Conservation (phyloP, 2,329 filamentous ascomycete species). For the Graphilbum fragrans region DNA sequence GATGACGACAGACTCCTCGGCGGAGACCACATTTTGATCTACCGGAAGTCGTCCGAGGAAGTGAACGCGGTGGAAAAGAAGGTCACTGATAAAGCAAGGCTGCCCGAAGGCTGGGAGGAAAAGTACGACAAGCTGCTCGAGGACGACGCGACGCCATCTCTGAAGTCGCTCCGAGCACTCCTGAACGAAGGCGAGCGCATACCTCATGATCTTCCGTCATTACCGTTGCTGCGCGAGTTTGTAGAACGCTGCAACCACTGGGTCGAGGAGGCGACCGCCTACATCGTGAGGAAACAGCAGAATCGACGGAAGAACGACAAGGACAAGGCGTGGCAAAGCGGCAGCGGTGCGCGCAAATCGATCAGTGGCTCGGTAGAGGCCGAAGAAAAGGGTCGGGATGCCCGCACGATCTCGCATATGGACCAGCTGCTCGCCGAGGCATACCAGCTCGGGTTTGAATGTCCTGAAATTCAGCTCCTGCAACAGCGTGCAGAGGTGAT, state of each 20-base stretch:
- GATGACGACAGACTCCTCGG: conserved; percentile 57
- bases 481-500: conserved; percentile 79
- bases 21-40: conserved; percentile 60
- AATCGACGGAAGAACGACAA: conserved; percentile 93
- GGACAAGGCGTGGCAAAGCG: conserved; percentile 61
- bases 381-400: conserved; percentile 77
- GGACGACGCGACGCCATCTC: conserved; percentile 69
- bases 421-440: conserved; percentile 73
- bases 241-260: conserved; percentile 96
- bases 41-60: conserved; percentile 62
- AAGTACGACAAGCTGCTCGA: conserved; percentile 79
- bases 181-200: conserved; percentile 94
- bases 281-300: conserved; percentile 94
- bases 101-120: conserved; percentile 80
- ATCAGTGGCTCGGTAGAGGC: conserved; percentile 24
- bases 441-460: conserved; percentile 83
- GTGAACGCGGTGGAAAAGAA: conserved; percentile 58
- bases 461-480: conserved; percentile 75
- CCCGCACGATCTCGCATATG: conserved; percentile 82
- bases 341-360: conserved; percentile 1
- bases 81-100: conserved; percentile 72
- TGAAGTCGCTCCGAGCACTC: conserved; percentile 75
- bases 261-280: conserved; percentile 93
- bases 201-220: conserved; percentile 73
- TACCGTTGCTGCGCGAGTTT: conserved; percentile 73